phyloP scores from a whole-genome alignment of 2,329 filamentous ascomycete species.

The Coniella lustricola region DNA sequence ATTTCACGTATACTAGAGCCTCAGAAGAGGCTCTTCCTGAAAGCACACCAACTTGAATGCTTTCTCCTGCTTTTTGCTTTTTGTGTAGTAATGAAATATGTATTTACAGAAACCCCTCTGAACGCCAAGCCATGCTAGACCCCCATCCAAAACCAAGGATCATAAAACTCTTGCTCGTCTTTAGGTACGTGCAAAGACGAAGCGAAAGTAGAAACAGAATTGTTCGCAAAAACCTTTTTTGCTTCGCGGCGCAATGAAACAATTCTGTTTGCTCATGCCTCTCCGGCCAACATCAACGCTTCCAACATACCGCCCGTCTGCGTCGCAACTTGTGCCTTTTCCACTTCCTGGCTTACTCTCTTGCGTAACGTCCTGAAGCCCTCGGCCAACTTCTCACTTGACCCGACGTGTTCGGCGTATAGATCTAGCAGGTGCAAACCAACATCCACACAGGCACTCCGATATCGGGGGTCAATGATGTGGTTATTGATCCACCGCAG shows the following conservation, averaged over 20 bases:
- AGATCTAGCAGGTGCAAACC: conserved; percentile 77
- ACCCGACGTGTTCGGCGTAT: conserved; percentile 73
- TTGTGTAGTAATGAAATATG: too few species aligned
- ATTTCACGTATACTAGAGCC: too few species aligned
- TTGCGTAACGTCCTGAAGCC: conserved; percentile 62
- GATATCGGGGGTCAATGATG: conserved; percentile 75
- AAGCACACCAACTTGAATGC: too few species aligned
- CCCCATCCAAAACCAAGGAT: too few species aligned
- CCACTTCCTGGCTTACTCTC: conserved; percentile 69
- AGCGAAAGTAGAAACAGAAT: too few species aligned
- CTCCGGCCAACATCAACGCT: conserved; percentile 45
- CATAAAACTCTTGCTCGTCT: too few species aligned
- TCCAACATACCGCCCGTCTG: conserved; percentile 85
- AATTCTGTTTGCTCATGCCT: conserved; percentile 1
- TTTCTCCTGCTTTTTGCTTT: too few species aligned
- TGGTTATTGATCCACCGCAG: conserved; percentile 76
- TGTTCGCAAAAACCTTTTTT: too few species aligned
- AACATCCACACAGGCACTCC: conserved; percentile 75
- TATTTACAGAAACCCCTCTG: too few species aligned
- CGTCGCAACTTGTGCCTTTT: conserved; percentile 75
- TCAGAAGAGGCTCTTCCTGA: too few species aligned
- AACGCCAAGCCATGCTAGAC: neutral
- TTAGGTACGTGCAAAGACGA: too few species aligned
- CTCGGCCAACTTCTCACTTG: conserved; percentile 64
- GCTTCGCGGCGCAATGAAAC: too few species aligned